phyloP scores from a whole-genome alignment of 1,284 basidiomycete species.

The Limonomyces culmigenus region DNA sequence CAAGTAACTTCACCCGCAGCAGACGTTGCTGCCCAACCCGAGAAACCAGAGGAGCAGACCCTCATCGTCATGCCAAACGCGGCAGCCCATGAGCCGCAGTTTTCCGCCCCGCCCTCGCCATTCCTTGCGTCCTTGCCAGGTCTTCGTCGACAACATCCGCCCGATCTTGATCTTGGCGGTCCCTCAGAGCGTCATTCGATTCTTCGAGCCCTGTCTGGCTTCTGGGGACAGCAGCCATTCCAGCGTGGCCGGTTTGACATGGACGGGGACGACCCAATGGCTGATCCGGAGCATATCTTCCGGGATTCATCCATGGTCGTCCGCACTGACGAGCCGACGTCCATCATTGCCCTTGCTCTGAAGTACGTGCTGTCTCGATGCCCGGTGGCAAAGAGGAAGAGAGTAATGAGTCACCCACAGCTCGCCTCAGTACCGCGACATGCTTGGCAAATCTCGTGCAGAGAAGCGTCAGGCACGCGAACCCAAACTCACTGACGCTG shows the following conservation, averaged over 20 bases:
- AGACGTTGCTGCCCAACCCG: neutral
- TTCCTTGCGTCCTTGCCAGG: constrained; percentile 20
- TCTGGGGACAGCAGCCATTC: constrained; percentile 50
- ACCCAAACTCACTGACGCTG: constrained; percentile 37
- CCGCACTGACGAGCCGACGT: constrained; percentile 94
- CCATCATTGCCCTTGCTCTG: constrained; percentile 91
- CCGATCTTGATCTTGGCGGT: constrained; percentile 32
- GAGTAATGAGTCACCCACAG: constrained; percentile 20
- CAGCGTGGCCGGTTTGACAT: constrained; percentile 25
- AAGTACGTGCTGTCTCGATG: constrained; percentile 50
- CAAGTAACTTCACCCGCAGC: neutral
- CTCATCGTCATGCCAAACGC: neutral
- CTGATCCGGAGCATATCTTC: constrained; percentile 83
- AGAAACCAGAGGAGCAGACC: neutral
- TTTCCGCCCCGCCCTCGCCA: constrained; percentile 36
- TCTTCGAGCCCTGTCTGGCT: constrained; percentile 60
- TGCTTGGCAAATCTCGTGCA: constrained; percentile 58
- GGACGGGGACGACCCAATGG: constrained; percentile 47
- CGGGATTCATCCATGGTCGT: constrained; percentile 92
- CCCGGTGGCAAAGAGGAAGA: neutral
- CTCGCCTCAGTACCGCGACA: constrained; percentile 78
- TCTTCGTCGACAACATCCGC: constrained; percentile 31
- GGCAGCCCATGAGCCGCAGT: neutral
- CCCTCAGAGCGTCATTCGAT: constrained; percentile 60
- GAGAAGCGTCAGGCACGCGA: constrained; percentile 55